Percentiles rank a stretch among this genome's conserved stretches.
These are phyloP conservation scores for Ulota crispa DNA, from an alignment of 225 moss, liverwort and hornwort species.

Conservation along the genomic window DNA sequence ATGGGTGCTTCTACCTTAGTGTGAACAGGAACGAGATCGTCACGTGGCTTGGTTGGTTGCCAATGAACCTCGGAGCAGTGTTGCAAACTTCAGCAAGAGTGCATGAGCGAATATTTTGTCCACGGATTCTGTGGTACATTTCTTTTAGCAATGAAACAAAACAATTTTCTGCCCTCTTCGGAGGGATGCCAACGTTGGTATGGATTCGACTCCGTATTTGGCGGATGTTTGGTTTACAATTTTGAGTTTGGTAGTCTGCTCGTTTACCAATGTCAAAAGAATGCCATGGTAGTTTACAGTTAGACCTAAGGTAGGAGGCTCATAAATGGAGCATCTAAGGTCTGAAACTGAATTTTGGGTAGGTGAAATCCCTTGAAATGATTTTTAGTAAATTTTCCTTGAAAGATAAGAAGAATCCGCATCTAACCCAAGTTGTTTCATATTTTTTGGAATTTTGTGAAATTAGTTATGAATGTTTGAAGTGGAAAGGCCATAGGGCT, in stretches of 20 bases:
- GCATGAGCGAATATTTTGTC: neutral
- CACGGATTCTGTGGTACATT: neutral
- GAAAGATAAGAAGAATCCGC: no score
- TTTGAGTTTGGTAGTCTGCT: neutral
- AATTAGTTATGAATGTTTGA: no score
- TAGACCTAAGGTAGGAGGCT: no score
- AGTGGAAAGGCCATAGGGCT: no score
- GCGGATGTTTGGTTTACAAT: neutral
- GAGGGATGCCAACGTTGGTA: neutral
- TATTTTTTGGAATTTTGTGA: no score
- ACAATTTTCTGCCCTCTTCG: neutral
- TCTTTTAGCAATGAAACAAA: neutral
- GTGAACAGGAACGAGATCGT: conserved; percentile 22
- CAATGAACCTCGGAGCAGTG: conserved; percentile 18
- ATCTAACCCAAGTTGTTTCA: no score
- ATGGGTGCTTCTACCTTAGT: neutral
- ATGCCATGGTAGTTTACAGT: conserved; percentile 6
- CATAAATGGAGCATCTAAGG: no score
- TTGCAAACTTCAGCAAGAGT: conserved; percentile 19
- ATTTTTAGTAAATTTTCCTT: no score
- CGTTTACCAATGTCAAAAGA: conserved; percentile 11
- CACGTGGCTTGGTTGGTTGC: conserved; percentile 34
- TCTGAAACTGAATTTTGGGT: no score
- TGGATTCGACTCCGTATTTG: neutral
- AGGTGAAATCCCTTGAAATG: no score